Evolutionary conservation across 352 stramenopile species (phyloP), one percentile per base, ranked within the genome.

Genomic region (Aphanomyces euteiches): DNA sequence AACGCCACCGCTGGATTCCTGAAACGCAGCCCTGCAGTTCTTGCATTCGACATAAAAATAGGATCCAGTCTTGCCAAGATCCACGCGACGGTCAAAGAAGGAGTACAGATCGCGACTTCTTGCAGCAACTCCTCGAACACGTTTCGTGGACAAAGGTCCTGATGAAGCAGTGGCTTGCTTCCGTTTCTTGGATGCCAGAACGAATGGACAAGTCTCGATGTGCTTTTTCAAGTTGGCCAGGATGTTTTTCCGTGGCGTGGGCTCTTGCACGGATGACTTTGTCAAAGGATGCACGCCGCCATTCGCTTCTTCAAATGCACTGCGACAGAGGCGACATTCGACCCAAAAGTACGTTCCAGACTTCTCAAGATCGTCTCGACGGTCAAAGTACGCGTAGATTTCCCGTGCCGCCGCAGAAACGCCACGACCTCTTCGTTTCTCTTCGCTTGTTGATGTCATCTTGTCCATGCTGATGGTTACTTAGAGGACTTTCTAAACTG

Each of bases 301-400:
- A 12, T 50, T 12, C 17, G 43, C 0, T 12, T 50, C 43, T 12
- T 50, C 10, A n/a, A 50, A 50, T 12, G 43, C 43, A 12, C 10
- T 50, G 17, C 43, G 43, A n/a, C 43, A 50, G 17, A n/a, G 43
- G 10, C 17, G 10, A n/a, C 43, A 50, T 50, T 50, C 43, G 10
- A 50, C 43, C 43, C 43, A 50, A 50, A 50, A 50, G 43, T 50
- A 50, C 43, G 43, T 50, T 2, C 43, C 43, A 12, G 43, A 12
- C 43, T 50, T 50, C 10, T 12, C 10, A 50, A 50, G 43, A n/a
- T 50, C 43, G 10, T 12, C 43, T 12, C 43, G 43, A 12, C 43
- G 43, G 43, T 50, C 43, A 50, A 50, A 50, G 43, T 50, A 50
- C 43, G 10, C 43, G 43, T 50, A 50, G 43, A 50, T 50, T 12